Evolutionary conservation across 2,329 filamentous ascomycete genomes (phyloP).

Genomic region (Exophiala viscosa): DNA sequence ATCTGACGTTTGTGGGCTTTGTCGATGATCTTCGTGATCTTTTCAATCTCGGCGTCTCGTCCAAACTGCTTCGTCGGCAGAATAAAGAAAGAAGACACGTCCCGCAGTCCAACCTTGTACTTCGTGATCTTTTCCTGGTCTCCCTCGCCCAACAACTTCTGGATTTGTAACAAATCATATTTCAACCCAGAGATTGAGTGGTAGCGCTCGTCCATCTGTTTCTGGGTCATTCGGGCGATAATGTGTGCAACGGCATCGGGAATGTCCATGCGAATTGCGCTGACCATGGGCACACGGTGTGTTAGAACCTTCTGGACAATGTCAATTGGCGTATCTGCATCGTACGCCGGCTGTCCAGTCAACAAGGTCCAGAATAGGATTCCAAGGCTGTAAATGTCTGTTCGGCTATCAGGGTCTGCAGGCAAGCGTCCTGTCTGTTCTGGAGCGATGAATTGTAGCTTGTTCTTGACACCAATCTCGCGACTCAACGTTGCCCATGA

Average conservation of each 20-base stretch:
- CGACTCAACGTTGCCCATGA: slow-evolving; percentile 82
- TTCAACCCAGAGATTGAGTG: slow-evolving; percentile 84
- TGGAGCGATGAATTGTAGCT: slow-evolving; percentile 85
- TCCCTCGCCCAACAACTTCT: slow-evolving; percentile 70
- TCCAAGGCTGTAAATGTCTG: slow-evolving; percentile 89
- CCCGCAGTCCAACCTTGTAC: slow-evolving; percentile 74
- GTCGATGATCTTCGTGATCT: slow-evolving; percentile 71
- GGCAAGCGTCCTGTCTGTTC: slow-evolving; percentile 93
- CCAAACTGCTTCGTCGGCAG: slow-evolving; percentile 80
- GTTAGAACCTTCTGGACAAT: slow-evolving; percentile 87
- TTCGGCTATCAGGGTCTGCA: slow-evolving; percentile 84
- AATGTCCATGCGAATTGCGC: slow-evolving; percentile 73
- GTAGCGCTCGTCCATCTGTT: slow-evolving; percentile 82
- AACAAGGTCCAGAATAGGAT: slow-evolving; percentile 85
- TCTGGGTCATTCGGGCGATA: slow-evolving; percentile 88
- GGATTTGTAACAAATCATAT: slow-evolving; percentile 71
- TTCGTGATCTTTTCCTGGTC: slow-evolving; percentile 66
- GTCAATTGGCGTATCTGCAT: slow-evolving; percentile 75
- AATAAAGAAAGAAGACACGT: slow-evolving; percentile 89
- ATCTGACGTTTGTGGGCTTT: slow-evolving; percentile 66
- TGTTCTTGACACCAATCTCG: slow-evolving; percentile 81
- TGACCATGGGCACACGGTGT: slow-evolving; percentile 71
- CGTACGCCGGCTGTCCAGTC: slow-evolving; percentile 74
- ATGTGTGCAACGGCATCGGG: slow-evolving; percentile 78
- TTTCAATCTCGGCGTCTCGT: slow-evolving; percentile 65